phyloP scores from a whole-genome alignment of 2,329 filamentous ascomycete genomes.

The Mycogone perniciosa region DNA sequence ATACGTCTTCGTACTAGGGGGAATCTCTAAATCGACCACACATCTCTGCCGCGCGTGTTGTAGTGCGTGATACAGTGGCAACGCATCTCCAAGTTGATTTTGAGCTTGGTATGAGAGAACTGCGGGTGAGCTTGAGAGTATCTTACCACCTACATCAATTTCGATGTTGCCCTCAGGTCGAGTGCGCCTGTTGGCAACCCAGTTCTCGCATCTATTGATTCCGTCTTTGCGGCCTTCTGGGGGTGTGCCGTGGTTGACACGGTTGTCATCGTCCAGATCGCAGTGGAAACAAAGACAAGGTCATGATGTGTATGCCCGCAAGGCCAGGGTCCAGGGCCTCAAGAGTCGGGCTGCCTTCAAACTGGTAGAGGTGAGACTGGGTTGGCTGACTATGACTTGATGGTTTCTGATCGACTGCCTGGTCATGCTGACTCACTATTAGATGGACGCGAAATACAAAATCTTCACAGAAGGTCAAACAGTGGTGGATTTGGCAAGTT shows the following conservation, averaged over 20 bases:
- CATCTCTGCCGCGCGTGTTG: too few relatives aligned
- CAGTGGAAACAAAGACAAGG: constrained; percentile 78
- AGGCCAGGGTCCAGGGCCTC: constrained; percentile 71
- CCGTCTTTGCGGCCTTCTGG: not conserved
- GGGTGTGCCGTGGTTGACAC: not conserved
- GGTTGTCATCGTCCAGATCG: constrained; percentile 51
- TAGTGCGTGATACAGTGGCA: too few relatives aligned
- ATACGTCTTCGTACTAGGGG: too few relatives aligned
- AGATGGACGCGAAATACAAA: constrained; percentile 67
- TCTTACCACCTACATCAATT: too few relatives aligned
- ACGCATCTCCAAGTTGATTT: too few relatives aligned
- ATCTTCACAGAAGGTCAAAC: constrained; percentile 77
- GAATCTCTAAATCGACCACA: too few relatives aligned
- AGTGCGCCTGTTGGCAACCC: not conserved
- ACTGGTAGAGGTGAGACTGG: constrained; percentile 62
- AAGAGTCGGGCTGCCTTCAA: constrained; percentile 95
- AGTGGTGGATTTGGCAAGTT: constrained; percentile 75
- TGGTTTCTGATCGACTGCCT: not conserved
- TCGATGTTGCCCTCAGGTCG: not conserved
- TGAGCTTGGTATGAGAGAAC: too few relatives aligned
- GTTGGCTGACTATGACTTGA: not conserved
- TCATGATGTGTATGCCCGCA: constrained; percentile 63
- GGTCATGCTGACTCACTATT: not conserved
- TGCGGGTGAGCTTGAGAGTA: too few relatives aligned
- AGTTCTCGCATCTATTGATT: not conserved